Evolutionary conservation across 2,329 filamentous ascomycete genomes (phyloP), one percentile per base, ranked within the genome.

Genomic region (Didymella keratinophila): DNA sequence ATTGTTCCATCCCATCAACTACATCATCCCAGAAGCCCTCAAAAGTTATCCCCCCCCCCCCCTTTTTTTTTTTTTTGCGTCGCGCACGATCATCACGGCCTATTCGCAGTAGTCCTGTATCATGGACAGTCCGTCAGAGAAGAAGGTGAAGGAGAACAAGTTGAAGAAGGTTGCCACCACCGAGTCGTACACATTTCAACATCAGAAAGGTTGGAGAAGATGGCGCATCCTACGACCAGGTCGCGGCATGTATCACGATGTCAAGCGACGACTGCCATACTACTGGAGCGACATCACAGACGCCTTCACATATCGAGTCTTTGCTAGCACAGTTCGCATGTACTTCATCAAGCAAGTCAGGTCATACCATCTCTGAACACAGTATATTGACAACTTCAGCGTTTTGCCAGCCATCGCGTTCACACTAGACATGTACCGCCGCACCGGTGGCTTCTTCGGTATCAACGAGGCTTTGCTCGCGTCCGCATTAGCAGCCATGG

Each of bases 371-470:
- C 18, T 27, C 27, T 14, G 14, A 9, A 28, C 18, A 3, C 10
- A n/a, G 25, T 2, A n/a, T 20, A 32, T 58, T 66, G 51, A 67
- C 34, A 8, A 14, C 14, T 1, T 9, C 28, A 79, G 82, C 59
- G 76, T 87, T 1, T 78, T 87, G 4, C 85, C 85, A 4, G 85
- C 85, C 0, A 76, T 87, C 3, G 85, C 85, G 2, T 87, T 85
- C 62, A 82, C 82, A 2, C 74, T 87, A 18, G 84, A 87, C 67
- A 87, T 87, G 83, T 80, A 82, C 53, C 79, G 84, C 7, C 78
- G 82, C 16, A 86, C 84, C 0, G 81, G 79, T 23, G 77, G 79
- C 18, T 85, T 83, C 72, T 86, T 81, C 61, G 84, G 84, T 34
- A 78, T 86, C 67, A 86, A 86, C 58, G 83, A 86, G 67, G 82